Conservation (phyloP, 805 yeast species). For the Debaryomyces castellii region DNA sequence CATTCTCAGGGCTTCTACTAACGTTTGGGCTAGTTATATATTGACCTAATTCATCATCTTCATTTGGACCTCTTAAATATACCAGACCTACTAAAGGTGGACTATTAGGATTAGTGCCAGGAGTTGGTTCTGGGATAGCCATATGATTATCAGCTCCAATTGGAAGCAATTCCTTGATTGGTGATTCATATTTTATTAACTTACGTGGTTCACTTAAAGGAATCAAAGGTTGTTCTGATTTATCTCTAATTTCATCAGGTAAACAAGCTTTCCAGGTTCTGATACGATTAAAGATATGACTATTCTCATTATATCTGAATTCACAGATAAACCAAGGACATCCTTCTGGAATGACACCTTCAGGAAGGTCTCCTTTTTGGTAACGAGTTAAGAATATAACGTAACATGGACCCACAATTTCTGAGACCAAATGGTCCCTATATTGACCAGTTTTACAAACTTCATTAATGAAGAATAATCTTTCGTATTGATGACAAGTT, state of each 20-base stretch:
- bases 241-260: conserved; percentile 91
- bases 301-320: conserved; percentile 87
- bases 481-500: conserved; percentile 89
- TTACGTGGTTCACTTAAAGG: conserved; percentile 68
- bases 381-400: conserved; percentile 93
- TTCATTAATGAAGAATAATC: conserved; percentile 88
- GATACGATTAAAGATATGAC: conserved; percentile 87
- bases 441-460: conserved; percentile 97
- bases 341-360: conserved; percentile 58
- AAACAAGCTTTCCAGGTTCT: conserved; percentile 98
- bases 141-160: conserved; percentile 70
- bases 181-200: conserved; percentile 77
- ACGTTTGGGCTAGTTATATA: conserved; percentile 47
- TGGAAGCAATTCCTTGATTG: conserved; percentile 75
- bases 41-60: conserved; percentile 82
- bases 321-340: conserved; percentile 93
- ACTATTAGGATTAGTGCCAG: conserved; percentile 73
- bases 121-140: conserved; percentile 78
- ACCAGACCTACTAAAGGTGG: conserved; percentile 96
- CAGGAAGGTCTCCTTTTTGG: conserved; percentile 90
- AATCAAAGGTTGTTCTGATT: conserved; percentile 71
- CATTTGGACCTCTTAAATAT: conserved; percentile 70
- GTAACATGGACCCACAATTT: conserved; percentile 89
- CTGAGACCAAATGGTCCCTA: conserved; percentile 87
- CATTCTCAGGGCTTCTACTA: conserved; percentile 36